Percentiles rank a stretch among this genome's conserved stretches.
phyloP scores from a whole-genome alignment of 192 early-diverging fungal species.

The Diversispora eburnea region DNA sequence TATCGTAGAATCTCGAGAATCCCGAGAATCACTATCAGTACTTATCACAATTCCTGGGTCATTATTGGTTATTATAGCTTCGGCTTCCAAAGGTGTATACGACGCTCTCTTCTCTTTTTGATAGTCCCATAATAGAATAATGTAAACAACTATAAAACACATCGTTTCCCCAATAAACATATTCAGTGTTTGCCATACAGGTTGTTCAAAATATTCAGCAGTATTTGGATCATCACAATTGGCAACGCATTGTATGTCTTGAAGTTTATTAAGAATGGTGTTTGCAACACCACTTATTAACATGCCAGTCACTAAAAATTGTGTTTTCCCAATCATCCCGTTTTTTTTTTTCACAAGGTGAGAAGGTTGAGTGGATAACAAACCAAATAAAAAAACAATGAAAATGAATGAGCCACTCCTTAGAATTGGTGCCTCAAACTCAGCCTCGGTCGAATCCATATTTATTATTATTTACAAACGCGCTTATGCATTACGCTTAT shows the following conservation, averaged over 20 bases:
- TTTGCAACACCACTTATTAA: slow-evolving; percentile 24
- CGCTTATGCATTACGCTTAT: too few species aligned
- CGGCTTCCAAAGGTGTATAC: slow-evolving; percentile 31
- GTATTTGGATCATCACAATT: slow-evolving; percentile 78
- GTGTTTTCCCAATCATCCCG: slow-evolving; percentile 1
- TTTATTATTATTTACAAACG: too few species aligned
- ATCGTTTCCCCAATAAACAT: slow-evolving; percentile 95
- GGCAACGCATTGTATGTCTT: slow-evolving; percentile 88
- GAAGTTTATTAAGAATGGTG: slow-evolving; percentile 36
- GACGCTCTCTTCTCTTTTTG: slow-evolving; percentile 29
- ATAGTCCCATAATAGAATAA: slow-evolving; percentile 37
- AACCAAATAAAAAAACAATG: too few species aligned
- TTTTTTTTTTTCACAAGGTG: too few species aligned
- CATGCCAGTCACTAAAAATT: slow-evolving; percentile 11
- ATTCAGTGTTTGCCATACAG: slow-evolving; percentile 95
- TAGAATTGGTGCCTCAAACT: too few species aligned
- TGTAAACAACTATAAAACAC: slow-evolving; percentile 67
- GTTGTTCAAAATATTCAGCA: slow-evolving; percentile 86
- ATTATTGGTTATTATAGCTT: slow-evolving; percentile 23
- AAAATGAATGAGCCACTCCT: too few species aligned
- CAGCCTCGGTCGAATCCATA: too few species aligned
- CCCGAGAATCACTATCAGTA: background rate
- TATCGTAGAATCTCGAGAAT: slow-evolving; percentile 20
- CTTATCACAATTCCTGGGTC: slow-evolving; percentile 5
- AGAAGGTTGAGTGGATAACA: too few species aligned